Percentiles rank a stretch among this genome's conserved stretches.
Evolutionary conservation across 2,329 filamentous ascomycete species (phyloP).

Genomic region (Chaetomium globosum): DNA sequence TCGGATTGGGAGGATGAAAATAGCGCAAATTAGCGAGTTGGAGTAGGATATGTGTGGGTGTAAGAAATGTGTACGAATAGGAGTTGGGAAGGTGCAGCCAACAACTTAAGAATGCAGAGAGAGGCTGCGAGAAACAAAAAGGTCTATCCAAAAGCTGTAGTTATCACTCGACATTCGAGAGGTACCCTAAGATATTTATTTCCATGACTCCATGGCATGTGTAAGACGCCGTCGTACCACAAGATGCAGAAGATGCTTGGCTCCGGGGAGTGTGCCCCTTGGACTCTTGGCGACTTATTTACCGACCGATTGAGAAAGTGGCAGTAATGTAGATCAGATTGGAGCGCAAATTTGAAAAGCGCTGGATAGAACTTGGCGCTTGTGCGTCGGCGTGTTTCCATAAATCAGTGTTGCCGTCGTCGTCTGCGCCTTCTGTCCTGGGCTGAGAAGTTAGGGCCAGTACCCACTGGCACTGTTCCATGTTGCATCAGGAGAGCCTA

Average conservation of each 20-base stretch:
- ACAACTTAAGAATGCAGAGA: background rate
- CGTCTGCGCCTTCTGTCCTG: background rate
- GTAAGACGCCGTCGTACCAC: background rate
- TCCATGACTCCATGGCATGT: background rate
- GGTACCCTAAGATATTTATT: conserved; percentile 3
- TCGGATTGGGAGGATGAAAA: conserved; percentile 9
- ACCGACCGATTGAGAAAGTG: conserved; percentile 21
- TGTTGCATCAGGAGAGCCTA: background rate
- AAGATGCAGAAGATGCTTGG: background rate
- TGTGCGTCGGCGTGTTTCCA: background rate
- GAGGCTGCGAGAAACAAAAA: background rate
- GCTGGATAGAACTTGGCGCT: conserved; percentile 12
- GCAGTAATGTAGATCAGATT: conserved; percentile 32
- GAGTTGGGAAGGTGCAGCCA: background rate
- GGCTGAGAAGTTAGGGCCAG: background rate
- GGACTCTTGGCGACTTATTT: conserved; percentile 27
- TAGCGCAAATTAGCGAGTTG: conserved; percentile 20
- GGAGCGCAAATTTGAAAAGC: conserved; percentile 16
- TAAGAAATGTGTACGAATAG: conserved; percentile 9
- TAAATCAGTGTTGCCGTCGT: background rate
- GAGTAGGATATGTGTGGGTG: background rate
- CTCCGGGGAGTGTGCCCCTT: background rate
- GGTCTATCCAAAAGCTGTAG: background rate
- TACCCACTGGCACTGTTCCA: background rate
- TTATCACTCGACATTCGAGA: background rate